Evolutionary conservation across 2,329 filamentous ascomycete genomes (phyloP), one percentile per base, ranked within the genome.

Genomic region (Cladophialophora psammophila): DNA sequence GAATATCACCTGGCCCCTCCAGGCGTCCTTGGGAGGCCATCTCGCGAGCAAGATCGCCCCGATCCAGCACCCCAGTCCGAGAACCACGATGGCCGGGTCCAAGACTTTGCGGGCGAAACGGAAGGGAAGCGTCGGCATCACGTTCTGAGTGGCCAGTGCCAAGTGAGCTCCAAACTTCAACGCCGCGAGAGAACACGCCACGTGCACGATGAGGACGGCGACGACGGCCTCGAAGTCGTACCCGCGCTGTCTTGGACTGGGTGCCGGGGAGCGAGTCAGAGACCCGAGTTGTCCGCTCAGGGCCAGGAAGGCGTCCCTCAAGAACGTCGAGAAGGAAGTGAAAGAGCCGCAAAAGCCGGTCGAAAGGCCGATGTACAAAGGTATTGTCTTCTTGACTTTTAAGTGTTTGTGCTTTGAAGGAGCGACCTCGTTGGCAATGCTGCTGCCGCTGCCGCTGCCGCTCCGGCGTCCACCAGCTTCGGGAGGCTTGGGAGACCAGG

Each of bases 301-400:
- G 0, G 91, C 90, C 9, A 95, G 82, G 75, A 94, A 95, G 8
- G 84, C 79, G 73, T 95, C 93, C 12, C 90, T 85, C 48, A 93
- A 87, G 75, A 95, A 94, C 26, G 88, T 87, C 0, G 92, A 95
- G 78, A 95, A 96, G 6, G 90, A 92, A 0, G 93, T 97, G 74
- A 94, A 91, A 68, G 90, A 92, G 65, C 93, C 91, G 74, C 92
- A 95, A 77, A 93, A 93, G 18, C 90, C 94, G 0, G 90, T 95
- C 0, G 91, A 86, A 9, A 96, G 85, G 55, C 90, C 93, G 65
- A 95, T 89, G 75, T 94, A 96, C 0, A 95, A 82, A 0, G 93
- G 93, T 15, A 94, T 89, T 0, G 90, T 91, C 81, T 94, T 94
- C 77, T 95, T 96, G 18, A 80, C 80, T 20, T 42, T 56, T 1